A percentile compares a stretch with the other conserved stretches of the same genome.
phyloP scores from a whole-genome alignment of 2,329 filamentous ascomycete species.

The Stemphylium beticola region DNA sequence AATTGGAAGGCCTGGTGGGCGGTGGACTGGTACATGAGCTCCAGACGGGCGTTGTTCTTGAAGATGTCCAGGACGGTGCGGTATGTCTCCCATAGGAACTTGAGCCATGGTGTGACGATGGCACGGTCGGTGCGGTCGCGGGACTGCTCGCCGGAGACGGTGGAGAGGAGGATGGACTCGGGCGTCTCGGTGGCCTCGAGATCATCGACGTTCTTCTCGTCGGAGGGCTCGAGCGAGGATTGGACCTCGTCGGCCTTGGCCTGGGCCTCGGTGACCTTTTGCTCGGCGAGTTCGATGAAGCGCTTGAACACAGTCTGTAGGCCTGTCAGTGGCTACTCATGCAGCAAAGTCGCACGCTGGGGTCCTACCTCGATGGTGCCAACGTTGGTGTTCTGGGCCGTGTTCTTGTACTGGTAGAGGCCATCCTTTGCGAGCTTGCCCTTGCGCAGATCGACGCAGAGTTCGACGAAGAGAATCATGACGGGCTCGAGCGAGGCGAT shows the following conservation, averaged over 20 bases:
- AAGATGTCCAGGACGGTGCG: slow-evolving; percentile 97
- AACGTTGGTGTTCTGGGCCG: slow-evolving; percentile 98
- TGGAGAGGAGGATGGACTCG: slow-evolving; percentile 96
- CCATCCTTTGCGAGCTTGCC: slow-evolving; percentile 99
- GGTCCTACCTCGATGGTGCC: slow-evolving; percentile 85
- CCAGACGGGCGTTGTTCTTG: slow-evolving; percentile 96
- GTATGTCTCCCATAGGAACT: slow-evolving; percentile 99
- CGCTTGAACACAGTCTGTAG: slow-evolving; percentile 81
- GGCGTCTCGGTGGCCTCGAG: slow-evolving; percentile 96
- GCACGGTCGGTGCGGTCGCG: slow-evolving; percentile 96
- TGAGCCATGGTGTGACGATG: slow-evolving; percentile 98
- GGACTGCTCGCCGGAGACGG: slow-evolving; percentile 96
- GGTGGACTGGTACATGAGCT: slow-evolving; percentile 98
- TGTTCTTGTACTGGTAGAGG: slow-evolving; percentile 99
- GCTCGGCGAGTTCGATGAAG: slow-evolving; percentile 96
- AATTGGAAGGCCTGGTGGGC: slow-evolving; percentile 99
- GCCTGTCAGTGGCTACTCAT: slow-evolving; percentile 15
- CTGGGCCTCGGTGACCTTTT: slow-evolving; percentile 95
- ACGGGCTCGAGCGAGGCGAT: slow-evolving; percentile 97
- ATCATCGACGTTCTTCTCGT: slow-evolving; percentile 83
- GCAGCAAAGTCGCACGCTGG: neutral
- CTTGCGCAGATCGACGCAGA: slow-evolving; percentile 96
- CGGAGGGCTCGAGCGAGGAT: slow-evolving; percentile 78
- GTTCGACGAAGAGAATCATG: slow-evolving; percentile 96
- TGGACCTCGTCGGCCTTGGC: slow-evolving; percentile 95